Evolutionary conservation across 345 rosid genomes (phyloP).

Genomic region (Camelina hispida): DNA sequence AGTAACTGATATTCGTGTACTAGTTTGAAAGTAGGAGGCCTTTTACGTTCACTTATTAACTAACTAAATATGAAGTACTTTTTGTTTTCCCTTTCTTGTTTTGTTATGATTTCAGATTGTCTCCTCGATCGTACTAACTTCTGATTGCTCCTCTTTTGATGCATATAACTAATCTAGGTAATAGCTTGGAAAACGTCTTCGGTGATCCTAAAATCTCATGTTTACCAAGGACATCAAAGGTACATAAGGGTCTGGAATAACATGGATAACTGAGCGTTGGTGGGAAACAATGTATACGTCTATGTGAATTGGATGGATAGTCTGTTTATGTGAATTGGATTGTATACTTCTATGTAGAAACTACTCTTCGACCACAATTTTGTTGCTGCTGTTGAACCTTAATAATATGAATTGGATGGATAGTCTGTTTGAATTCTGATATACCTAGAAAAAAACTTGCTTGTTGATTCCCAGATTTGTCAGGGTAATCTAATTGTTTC

Average conservation of each 20-base stretch:
- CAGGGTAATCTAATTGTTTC: constrained; percentile 24
- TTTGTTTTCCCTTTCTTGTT: background rate
- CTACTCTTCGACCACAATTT: background rate
- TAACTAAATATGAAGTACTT: background rate
- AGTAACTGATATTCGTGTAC: background rate
- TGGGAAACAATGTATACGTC: background rate
- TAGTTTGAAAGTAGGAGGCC: constrained; percentile 9
- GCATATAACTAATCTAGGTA: constrained; percentile 29
- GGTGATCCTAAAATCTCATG: constrained; percentile 22
- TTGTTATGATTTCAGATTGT: background rate
- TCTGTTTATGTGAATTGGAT: too few species aligned
- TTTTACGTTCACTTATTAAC: background rate
- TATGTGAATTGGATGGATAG: background rate
- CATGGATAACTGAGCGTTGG: background rate
- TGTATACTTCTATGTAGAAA: background rate
- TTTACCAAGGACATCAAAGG: constrained; percentile 32
- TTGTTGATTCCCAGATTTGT: constrained; percentile 13
- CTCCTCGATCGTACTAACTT: background rate
- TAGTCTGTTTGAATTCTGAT: constrained; percentile 1
- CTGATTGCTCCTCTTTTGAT: constrained; percentile 19
- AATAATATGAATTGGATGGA: background rate
- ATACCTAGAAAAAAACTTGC: background rate
- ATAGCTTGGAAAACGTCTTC: constrained; percentile 22
- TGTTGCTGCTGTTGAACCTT: constrained; percentile 4
- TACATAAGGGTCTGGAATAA: constrained; percentile 15